Percentiles rank a stretch among this genome's conserved stretches.
Evolutionary conservation across 495 filamentous ascomycete genomes (phyloP).

Genomic region (Ascodesmis nigricans): DNA sequence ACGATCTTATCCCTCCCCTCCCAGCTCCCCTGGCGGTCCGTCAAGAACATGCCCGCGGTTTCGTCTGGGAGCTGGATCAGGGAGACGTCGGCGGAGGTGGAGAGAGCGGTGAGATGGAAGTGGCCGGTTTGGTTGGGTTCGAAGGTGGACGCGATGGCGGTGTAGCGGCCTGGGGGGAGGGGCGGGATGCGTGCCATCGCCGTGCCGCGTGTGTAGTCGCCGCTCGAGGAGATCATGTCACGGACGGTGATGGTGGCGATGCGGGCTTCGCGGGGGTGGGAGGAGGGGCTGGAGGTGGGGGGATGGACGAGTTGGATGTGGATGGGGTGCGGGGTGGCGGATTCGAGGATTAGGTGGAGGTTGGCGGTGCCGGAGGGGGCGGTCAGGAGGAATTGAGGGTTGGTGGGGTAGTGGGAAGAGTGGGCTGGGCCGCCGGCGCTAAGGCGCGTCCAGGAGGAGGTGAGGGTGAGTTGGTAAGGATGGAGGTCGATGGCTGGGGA

Average conservation of each 20-base stretch:
- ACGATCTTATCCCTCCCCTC: constrained; percentile 14
- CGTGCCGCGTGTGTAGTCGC: constrained; percentile 64
- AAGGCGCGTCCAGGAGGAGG: constrained; percentile 47
- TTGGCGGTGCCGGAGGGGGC: constrained; percentile 24
- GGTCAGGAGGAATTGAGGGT: constrained; percentile 58
- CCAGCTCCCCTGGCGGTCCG: constrained; percentile 12
- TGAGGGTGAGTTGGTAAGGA: constrained; percentile 30
- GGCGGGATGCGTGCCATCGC: constrained; percentile 34
- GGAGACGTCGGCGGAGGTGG: constrained; percentile 29
- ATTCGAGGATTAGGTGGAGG: constrained; percentile 45
- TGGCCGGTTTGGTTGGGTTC: constrained; percentile 48
- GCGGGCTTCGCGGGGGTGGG: constrained; percentile 48
- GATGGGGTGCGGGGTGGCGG: constrained; percentile 38
- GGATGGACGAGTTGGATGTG: constrained; percentile 71
- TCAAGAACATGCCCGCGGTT: constrained; percentile 16
- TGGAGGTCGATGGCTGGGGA: constrained; percentile 36
- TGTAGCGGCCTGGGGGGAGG: constrained; percentile 48
- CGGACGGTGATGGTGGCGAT: constrained; percentile 42
- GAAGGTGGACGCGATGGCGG: constrained; percentile 71
- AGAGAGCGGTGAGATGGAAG: constrained; percentile 48
- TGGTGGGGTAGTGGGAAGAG: constrained; percentile 48
- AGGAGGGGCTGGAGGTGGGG: too few species aligned
- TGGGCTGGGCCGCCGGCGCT: constrained; percentile 70
- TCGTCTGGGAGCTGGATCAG: constrained; percentile 32
- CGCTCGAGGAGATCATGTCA: constrained; percentile 58